phyloP scores from a whole-genome alignment of 2,329 filamentous ascomycete genomes.

The Endoconidiophora laricicola region DNA sequence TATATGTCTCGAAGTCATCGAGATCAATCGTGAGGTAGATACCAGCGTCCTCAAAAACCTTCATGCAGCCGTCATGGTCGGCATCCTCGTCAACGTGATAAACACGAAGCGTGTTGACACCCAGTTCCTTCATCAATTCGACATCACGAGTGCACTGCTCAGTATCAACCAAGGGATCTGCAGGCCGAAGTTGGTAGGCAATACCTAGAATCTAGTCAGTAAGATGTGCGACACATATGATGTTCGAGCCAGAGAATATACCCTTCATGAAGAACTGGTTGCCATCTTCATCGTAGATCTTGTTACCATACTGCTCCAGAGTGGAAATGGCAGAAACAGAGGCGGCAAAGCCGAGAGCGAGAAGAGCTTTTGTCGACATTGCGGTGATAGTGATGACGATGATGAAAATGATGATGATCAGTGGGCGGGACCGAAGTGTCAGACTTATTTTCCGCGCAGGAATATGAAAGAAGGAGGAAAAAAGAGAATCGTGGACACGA shows the following conservation, averaged over 20 bases:
- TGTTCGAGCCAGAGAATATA: slow-evolving; percentile 19
- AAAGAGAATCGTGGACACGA: background rate
- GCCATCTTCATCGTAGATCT: slow-evolving; percentile 71
- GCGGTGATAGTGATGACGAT: background rate
- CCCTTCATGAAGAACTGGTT: slow-evolving; percentile 76
- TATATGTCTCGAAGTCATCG: slow-evolving; percentile 56
- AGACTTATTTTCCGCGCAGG: background rate
- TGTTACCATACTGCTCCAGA: slow-evolving; percentile 49
- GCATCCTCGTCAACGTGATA: slow-evolving; percentile 65
- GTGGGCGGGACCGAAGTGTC: background rate
- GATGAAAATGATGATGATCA: background rate
- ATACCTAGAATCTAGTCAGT: slow-evolving; percentile 36
- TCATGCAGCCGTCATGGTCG: slow-evolving; percentile 69
- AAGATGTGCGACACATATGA: background rate
- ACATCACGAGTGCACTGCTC: slow-evolving; percentile 65
- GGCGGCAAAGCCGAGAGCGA: slow-evolving; percentile 15
- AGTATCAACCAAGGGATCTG: slow-evolving; percentile 61
- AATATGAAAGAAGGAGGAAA: background rate
- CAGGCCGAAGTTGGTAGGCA: slow-evolving; percentile 42
- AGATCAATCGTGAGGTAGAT: slow-evolving; percentile 78
- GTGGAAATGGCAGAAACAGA: slow-evolving; percentile 27
- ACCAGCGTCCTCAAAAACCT: slow-evolving; percentile 57
- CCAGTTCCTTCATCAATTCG: slow-evolving; percentile 59
- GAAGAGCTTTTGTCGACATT: background rate
- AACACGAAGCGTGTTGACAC: slow-evolving; percentile 70